phyloP scores from a whole-genome alignment of 148 eudicot species.

The Rhododendron mucronatum region DNA sequence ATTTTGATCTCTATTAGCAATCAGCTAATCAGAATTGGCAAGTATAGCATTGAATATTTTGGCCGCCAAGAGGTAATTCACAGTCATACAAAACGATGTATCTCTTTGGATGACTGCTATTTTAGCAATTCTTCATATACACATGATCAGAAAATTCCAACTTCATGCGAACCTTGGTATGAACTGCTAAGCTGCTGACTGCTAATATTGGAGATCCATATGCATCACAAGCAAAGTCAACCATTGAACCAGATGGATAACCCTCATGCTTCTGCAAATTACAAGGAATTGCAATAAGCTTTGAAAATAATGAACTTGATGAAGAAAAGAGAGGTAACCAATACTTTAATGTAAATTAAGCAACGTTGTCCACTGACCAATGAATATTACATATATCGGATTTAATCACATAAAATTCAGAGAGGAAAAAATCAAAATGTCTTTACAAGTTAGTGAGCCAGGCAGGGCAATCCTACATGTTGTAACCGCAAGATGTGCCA shows the following conservation, averaged over 20 bases:
- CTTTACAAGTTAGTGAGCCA: not conserved
- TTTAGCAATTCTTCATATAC: not conserved
- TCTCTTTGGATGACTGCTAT: not conserved
- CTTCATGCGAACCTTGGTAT: constrained; percentile 56
- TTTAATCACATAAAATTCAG: not conserved
- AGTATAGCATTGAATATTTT: not conserved
- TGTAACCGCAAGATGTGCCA: not conserved
- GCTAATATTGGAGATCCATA: constrained; percentile 90
- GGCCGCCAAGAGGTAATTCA: not conserved
- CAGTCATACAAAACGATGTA: not conserved
- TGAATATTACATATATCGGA: not conserved
- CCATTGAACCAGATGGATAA: constrained; percentile 94
- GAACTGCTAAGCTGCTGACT: constrained; percentile 92
- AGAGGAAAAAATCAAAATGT: not conserved
- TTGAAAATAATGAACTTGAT: not conserved
- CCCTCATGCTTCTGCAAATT: constrained; percentile 71
- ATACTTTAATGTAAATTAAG: not conserved
- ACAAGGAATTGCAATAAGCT: not conserved
- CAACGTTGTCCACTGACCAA: not conserved
- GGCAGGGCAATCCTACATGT: not conserved
- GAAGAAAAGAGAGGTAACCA: not conserved
- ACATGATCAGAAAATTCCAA: not conserved
- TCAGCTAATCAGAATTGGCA: not conserved
- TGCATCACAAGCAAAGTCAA: constrained; percentile 87
- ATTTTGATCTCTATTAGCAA: not conserved